Percentiles rank a stretch among this genome's conserved stretches.
Evolutionary conservation across 2,329 filamentous ascomycete genomes (phyloP).

Genomic region (Stenocarpella maydis): DNA sequence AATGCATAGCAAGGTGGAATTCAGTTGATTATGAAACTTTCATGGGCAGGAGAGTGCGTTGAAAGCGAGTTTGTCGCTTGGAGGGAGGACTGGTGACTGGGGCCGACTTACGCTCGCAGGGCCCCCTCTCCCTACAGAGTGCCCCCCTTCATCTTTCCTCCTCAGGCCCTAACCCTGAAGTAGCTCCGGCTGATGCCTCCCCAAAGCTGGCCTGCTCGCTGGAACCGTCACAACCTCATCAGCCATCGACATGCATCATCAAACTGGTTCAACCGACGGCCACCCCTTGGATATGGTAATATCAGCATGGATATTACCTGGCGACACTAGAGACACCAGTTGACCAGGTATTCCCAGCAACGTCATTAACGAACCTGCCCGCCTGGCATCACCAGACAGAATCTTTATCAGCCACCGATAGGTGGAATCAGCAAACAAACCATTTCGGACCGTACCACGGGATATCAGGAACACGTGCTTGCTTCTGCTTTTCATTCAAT

Average conservation of each 20-base stretch:
- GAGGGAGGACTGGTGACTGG: neutral
- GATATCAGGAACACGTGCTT: neutral
- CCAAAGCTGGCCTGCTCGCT: neutral
- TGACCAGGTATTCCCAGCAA: neutral
- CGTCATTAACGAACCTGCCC: neutral
- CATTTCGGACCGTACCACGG: neutral
- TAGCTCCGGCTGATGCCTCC: neutral
- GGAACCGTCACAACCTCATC: neutral
- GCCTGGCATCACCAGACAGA: neutral
- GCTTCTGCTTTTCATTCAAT: neutral
- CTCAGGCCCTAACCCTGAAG: neutral
- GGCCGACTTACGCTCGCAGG: neutral
- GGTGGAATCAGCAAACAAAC: no score
- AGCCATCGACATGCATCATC: neutral
- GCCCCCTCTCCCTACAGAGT: neutral
- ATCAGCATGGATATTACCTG: neutral
- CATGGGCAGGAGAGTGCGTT: neutral
- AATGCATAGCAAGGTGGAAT: neutral
- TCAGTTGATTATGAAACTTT: neutral
- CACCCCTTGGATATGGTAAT: neutral
- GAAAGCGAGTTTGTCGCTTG: no score
- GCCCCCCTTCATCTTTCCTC: neutral
- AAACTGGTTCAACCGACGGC: neutral
- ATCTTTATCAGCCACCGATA: no score
- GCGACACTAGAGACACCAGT: no score